phyloP scores from a whole-genome alignment of 2,329 filamentous ascomycete genomes.

The Aspergillus texensis region DNA sequence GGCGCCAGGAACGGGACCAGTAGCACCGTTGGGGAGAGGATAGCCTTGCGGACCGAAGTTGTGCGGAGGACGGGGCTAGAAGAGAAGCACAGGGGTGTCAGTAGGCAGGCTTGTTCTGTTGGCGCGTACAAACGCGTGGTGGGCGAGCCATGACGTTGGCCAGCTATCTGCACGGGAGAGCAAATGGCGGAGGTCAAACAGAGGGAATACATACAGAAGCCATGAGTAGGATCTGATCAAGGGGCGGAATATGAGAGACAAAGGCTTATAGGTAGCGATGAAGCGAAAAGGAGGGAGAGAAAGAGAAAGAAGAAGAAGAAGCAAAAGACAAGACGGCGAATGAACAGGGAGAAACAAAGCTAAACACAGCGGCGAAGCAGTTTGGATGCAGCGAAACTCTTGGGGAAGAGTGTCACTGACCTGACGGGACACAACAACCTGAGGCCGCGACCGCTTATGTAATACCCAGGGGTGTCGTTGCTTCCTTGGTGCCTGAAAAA shows the following conservation, averaged over 20 bases:
- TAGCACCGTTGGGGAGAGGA: slow-evolving; percentile 51
- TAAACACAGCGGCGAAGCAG: slow-evolving; percentile 20
- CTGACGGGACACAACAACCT: background rate
- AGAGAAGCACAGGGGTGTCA: slow-evolving; percentile 22
- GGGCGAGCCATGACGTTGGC: slow-evolving; percentile 20
- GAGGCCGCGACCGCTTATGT: slow-evolving; percentile 20
- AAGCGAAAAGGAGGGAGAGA: slow-evolving; percentile 17
- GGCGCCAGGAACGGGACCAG: slow-evolving; percentile 48
- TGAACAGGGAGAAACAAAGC: slow-evolving; percentile 25
- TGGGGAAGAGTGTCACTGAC: slow-evolving; percentile 11
- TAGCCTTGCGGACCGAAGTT: slow-evolving; percentile 47
- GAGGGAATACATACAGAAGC: slow-evolving; percentile 48
- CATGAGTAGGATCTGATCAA: slow-evolving; percentile 38
- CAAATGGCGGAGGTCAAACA: slow-evolving; percentile 17
- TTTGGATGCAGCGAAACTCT: slow-evolving; percentile 12
- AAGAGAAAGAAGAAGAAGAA: slow-evolving; percentile 17
- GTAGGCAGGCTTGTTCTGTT: slow-evolving; percentile 12
- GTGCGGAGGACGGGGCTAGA: slow-evolving; percentile 47
- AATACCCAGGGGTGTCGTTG: slow-evolving; percentile 9
- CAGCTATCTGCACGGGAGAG: slow-evolving; percentile 19
- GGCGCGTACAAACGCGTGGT: slow-evolving; percentile 18
- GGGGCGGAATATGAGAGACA: slow-evolving; percentile 13
- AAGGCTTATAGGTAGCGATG: slow-evolving; percentile 10
- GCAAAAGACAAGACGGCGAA: slow-evolving; percentile 19
- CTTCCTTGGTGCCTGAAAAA: background rate